A percentile compares a stretch with the other conserved stretches of the same genome.
These are phyloP conservation scores for Podospora sp. DNA, from an alignment of 495 filamentous ascomycete genomes.

Conservation along the genomic window DNA sequence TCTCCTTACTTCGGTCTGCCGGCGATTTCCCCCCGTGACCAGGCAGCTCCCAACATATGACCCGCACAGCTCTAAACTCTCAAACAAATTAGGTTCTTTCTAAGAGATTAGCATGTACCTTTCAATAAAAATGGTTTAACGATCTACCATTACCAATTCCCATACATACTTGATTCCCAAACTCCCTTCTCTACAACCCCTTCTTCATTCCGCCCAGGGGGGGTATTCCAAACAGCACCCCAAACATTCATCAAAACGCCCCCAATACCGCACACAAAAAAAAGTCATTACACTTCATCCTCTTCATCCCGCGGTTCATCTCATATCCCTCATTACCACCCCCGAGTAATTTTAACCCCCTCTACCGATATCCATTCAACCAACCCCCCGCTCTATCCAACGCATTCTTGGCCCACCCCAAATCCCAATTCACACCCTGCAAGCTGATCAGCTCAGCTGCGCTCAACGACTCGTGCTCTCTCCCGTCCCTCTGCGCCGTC, in stretches of 20 bases:
- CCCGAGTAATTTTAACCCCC: neutral
- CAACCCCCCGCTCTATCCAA: slow-evolving; percentile 23
- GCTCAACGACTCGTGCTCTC: slow-evolving; percentile 22
- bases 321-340: neutral
- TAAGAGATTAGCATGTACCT: too few species aligned
- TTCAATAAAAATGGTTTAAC: too few species aligned
- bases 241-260: neutral
- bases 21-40: too few species aligned
- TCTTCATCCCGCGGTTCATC: neutral
- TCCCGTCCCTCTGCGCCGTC: slow-evolving; percentile 29
- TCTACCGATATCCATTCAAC: slow-evolving; percentile 18
- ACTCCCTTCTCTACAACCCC: too few species aligned
- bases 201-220: neutral
- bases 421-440: slow-evolving; percentile 31
- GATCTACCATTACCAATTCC: too few species aligned
- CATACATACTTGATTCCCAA: too few species aligned
- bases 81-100: too few species aligned
- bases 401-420: slow-evolving; percentile 23
- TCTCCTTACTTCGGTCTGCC: too few species aligned
- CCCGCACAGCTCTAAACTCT: too few species aligned
- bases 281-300: neutral
- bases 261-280: neutral
- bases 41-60: too few species aligned
- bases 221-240: neutral
- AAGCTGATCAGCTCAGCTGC: slow-evolving; percentile 23